Evolutionary conservation across 2,329 filamentous ascomycete species (phyloP).

Genomic region (Ilyonectria sp.): DNA sequence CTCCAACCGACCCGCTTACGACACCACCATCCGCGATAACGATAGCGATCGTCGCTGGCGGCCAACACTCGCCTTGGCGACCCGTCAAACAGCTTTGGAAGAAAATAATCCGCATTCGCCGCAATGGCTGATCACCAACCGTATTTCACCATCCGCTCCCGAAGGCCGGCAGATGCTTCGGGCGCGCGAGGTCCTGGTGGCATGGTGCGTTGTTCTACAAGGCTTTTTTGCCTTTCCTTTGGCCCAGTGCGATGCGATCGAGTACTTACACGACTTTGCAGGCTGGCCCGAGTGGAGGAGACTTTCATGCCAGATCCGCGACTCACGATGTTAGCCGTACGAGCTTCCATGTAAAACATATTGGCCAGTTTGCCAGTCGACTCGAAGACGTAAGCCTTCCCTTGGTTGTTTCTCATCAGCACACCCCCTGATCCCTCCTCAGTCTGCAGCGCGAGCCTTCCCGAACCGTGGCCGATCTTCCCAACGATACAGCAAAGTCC

Average conservation of each 20-base stretch:
- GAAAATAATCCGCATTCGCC: constrained; percentile 10
- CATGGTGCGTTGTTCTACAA: constrained; percentile 61
- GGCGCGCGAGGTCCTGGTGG: constrained; percentile 65
- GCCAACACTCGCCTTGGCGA: constrained; percentile 25
- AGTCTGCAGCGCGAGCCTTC: constrained; percentile 70
- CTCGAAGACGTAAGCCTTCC: constrained; percentile 65
- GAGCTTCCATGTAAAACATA: constrained; percentile 71
- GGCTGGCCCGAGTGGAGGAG: constrained; percentile 39
- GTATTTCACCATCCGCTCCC: constrained; percentile 69
- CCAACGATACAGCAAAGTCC: constrained; percentile 70
- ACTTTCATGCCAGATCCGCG: constrained; percentile 54
- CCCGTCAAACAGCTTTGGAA: constrained; percentile 13
- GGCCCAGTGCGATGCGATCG: not conserved
- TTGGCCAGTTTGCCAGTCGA: constrained; percentile 68
- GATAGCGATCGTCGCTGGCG: constrained; percentile 22
- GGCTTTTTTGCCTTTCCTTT: not conserved
- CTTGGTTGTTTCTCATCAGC: not conserved
- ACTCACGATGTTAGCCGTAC: constrained; percentile 73
- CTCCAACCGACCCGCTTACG: constrained; percentile 26
- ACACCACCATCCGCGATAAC: constrained; percentile 11
- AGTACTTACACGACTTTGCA: constrained; percentile 39
- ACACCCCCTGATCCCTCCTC: constrained; percentile 27
- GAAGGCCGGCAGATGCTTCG: constrained; percentile 61
- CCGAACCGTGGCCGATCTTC: constrained; percentile 68
- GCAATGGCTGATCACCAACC: constrained; percentile 61